These are phyloP conservation scores for Smithsoniella earleae DNA, from an alignment of 163 green algal species.

Conservation along the genomic window DNA sequence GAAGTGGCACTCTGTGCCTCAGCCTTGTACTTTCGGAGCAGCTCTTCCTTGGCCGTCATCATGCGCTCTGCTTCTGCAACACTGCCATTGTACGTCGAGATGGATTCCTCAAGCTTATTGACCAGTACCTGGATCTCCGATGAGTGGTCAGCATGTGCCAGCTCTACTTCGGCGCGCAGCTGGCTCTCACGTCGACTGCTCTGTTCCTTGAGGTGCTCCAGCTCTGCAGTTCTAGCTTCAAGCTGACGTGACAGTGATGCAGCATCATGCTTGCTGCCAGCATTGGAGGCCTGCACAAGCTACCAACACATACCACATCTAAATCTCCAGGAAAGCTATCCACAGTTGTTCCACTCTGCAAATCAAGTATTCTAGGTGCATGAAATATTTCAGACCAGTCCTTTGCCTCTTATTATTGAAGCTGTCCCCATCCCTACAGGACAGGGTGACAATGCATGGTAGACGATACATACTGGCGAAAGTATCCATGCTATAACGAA, in stretches of 20 bases:
- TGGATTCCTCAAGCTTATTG: constrained; percentile 7
- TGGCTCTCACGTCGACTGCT: neutral
- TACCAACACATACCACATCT: neutral
- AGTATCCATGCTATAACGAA: too few relatives aligned
- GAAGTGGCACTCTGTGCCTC: neutral
- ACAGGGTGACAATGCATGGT: too few relatives aligned
- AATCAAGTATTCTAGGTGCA: neutral
- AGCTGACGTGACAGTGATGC: neutral
- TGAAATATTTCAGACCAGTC: too few relatives aligned
- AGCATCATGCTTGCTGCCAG: constrained; percentile 9
- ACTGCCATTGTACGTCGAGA: constrained; percentile 7
- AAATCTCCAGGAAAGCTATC: neutral
- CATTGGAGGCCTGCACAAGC: constrained; percentile 1
- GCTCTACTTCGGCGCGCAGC: neutral
- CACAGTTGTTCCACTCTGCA: neutral
- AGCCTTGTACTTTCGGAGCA: constrained; percentile 22
- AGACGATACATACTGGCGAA: too few relatives aligned
- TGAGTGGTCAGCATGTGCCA: neutral
- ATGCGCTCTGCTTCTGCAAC: constrained; percentile 28
- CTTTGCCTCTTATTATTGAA: too few relatives aligned
- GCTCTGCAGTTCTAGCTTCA: neutral
- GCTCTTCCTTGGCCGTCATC: constrained; percentile 20
- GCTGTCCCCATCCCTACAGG: neutral
- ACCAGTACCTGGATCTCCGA: neutral
- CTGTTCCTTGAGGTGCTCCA: neutral